phyloP scores from a whole-genome alignment of 2,329 filamentous ascomycete genomes.

The Sporothrix curviconia region DNA sequence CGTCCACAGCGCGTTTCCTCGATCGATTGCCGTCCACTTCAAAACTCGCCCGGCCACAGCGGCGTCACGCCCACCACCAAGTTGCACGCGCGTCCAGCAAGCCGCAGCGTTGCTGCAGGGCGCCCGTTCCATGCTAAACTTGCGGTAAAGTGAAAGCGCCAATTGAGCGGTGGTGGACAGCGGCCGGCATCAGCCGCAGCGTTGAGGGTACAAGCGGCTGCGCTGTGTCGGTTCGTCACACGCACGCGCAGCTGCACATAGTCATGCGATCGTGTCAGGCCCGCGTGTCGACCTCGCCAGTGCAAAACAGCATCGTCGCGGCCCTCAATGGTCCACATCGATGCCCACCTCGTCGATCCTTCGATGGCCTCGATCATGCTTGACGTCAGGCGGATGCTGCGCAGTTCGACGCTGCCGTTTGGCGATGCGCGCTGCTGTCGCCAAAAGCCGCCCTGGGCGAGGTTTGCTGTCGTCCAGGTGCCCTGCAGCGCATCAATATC shows the following conservation, averaged over 20 bases:
- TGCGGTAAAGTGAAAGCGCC: conserved; percentile 76
- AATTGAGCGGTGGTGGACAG: conserved; percentile 66
- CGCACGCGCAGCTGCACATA: conserved; percentile 66
- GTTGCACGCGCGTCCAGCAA: conserved; percentile 52
- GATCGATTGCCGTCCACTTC: conserved; percentile 71
- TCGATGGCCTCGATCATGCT: conserved; percentile 80
- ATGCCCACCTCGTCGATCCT: conserved; percentile 72
- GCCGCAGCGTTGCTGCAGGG: conserved; percentile 68
- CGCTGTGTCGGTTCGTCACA: conserved; percentile 66
- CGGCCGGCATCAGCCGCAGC: conserved; percentile 68
- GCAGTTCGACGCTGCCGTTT: conserved; percentile 68
- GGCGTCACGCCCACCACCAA: conserved; percentile 65
- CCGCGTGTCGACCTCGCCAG: too few species aligned
- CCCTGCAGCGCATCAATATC: conserved; percentile 66
- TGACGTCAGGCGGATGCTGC: conserved; percentile 63
- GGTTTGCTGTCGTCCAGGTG: conserved; percentile 55
- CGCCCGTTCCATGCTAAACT: conserved; percentile 80
- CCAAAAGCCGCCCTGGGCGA: not conserved
- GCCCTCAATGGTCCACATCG: conserved; percentile 48
- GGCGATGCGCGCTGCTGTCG: not conserved
- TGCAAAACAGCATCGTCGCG: too few species aligned
- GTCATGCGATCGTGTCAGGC: conserved; percentile 45
- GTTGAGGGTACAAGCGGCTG: conserved; percentile 64
- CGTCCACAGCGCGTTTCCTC: conserved; percentile 64
- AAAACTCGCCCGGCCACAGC: conserved; percentile 73